A percentile compares a stretch with the other conserved stretches of the same genome.
Evolutionary conservation across 2,329 filamentous ascomycete genomes (phyloP).

Genomic region (Venturia aucupariae): DNA sequence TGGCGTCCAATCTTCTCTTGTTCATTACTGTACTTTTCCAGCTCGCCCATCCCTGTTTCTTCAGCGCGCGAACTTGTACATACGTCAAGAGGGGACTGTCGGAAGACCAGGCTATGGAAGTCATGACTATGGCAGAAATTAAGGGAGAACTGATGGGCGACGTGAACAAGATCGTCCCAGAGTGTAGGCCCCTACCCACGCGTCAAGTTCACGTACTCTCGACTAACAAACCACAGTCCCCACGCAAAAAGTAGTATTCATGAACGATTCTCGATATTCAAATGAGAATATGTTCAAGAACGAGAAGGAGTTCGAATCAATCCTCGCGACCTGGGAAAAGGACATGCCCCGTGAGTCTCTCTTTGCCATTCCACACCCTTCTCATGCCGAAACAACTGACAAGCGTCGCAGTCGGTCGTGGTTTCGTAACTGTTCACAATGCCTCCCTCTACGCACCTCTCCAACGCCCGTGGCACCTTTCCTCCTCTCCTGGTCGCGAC

Average conservation of each 20-base stretch:
- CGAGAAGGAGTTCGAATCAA: neutral
- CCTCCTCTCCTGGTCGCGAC: neutral
- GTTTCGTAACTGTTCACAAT: slow-evolving; percentile 10
- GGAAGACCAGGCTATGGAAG: neutral
- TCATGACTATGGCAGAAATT: neutral
- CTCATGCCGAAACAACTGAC: neutral
- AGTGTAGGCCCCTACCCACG: neutral
- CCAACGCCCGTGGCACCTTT: slow-evolving; percentile 5
- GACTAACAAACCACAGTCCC: slow-evolving; percentile 5
- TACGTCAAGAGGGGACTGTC: neutral
- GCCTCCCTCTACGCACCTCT: neutral
- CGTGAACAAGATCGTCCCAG: slow-evolving; percentile 7
- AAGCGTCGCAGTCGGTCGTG: slow-evolving; percentile 9
- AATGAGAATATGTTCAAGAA: slow-evolving; percentile 10
- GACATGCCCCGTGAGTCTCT: slow-evolving; percentile 10
- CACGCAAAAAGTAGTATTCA: slow-evolving; percentile 11
- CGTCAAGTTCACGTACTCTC: neutral
- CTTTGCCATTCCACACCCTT: too few species aligned
- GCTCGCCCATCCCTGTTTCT: slow-evolving; percentile 9
- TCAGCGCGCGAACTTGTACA: neutral
- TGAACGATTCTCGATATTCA: slow-evolving; percentile 8
- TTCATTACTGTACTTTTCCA: slow-evolving; percentile 7
- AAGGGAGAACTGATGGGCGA: slow-evolving; percentile 10
- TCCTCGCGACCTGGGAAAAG: slow-evolving; percentile 1
- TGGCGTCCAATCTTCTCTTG: slow-evolving; percentile 3